phyloP scores from a whole-genome alignment of 257 asterid species.

The Scutellaria galericulata region DNA sequence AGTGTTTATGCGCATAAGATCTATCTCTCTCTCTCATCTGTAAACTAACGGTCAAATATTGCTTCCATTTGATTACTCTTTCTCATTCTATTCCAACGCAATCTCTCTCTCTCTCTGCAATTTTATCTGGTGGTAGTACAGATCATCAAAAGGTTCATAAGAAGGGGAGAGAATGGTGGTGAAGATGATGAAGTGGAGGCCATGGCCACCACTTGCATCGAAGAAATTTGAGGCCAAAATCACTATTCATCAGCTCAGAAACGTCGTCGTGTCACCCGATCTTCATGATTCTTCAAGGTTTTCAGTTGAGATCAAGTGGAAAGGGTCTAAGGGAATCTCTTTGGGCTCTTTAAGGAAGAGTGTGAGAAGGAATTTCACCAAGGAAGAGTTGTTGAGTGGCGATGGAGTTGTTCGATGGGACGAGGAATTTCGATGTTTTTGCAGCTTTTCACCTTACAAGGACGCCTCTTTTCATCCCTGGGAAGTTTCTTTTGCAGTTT shows the following conservation, averaged over 20 bases:
- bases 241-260: slow-evolving; percentile 46
- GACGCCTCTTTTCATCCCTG: slow-evolving; percentile 67
- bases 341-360: slow-evolving; percentile 53
- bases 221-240: slow-evolving; percentile 67
- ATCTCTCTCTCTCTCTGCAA: background rate
- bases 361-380: slow-evolving; percentile 61
- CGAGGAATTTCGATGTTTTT: slow-evolving; percentile 61
- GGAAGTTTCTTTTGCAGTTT: slow-evolving; percentile 62
- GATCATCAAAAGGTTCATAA: background rate
- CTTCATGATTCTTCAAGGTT: slow-evolving; percentile 40
- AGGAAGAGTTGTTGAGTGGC: slow-evolving; percentile 43
- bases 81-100: slow-evolving; percentile 13
- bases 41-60: slow-evolving; percentile 39
- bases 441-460: slow-evolving; percentile 48
- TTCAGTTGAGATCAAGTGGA: slow-evolving; percentile 74
- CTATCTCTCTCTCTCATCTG: background rate
- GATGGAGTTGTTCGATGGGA: slow-evolving; percentile 61
- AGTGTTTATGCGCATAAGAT: too few species aligned
- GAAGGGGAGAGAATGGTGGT: slow-evolving; percentile 54
- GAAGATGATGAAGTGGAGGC: slow-evolving; percentile 82
- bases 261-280: slow-evolving; percentile 31
- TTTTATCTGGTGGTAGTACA: background rate
- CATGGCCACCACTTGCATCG: slow-evolving; percentile 63
- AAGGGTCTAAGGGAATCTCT: slow-evolving; percentile 61
- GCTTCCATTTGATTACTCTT: background rate